phyloP scores from a whole-genome alignment of 208 protist genomes.

The Leishmania gerbilli region DNA sequence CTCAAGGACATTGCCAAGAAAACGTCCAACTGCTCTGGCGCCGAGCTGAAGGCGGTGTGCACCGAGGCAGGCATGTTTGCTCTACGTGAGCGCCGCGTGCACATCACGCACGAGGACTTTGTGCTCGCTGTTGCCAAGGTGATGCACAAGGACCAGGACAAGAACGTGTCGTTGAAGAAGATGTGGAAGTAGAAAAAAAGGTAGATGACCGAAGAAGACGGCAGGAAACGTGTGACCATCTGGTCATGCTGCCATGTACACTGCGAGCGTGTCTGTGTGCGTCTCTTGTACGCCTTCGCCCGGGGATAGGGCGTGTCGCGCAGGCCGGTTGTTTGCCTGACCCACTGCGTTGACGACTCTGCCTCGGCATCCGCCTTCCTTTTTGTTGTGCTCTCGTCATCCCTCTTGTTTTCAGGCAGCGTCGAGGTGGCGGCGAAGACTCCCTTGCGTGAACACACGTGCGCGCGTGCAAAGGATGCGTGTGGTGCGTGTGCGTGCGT shows the following conservation, averaged over 20 bases:
- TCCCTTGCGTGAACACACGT: not conserved
- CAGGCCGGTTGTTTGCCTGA: not conserved
- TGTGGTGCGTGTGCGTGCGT: not conserved
- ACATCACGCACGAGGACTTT: conserved; percentile 99
- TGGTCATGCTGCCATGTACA: too few species aligned
- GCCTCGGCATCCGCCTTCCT: not conserved
- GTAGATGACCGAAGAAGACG: not conserved
- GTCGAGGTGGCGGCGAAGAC: not conserved
- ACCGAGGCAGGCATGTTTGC: conserved; percentile 99
- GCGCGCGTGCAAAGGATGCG: not conserved
- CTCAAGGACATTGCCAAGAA: conserved; percentile 97
- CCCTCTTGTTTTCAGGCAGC: not conserved
- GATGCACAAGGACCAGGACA: conserved; percentile 98
- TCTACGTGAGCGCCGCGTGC: conserved; percentile 99
- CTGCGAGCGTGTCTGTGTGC: not conserved
- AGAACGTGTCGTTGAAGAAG: conserved; percentile 98
- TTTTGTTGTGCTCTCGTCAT: not conserved
- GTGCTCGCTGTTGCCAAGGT: conserved; percentile 99
- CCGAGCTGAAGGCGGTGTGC: conserved; percentile 98
- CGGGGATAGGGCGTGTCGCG: too few species aligned
- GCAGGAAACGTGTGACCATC: too few species aligned
- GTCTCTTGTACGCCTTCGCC: not conserved
- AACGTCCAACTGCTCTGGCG: conserved; percentile 97
- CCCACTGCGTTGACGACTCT: not conserved
- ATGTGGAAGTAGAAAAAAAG: conserved; percentile 92